These are phyloP conservation scores for Thermothelomyces thermophilus DNA, from an alignment of 2,329 filamentous ascomycete species.

Conservation along the genomic window DNA sequence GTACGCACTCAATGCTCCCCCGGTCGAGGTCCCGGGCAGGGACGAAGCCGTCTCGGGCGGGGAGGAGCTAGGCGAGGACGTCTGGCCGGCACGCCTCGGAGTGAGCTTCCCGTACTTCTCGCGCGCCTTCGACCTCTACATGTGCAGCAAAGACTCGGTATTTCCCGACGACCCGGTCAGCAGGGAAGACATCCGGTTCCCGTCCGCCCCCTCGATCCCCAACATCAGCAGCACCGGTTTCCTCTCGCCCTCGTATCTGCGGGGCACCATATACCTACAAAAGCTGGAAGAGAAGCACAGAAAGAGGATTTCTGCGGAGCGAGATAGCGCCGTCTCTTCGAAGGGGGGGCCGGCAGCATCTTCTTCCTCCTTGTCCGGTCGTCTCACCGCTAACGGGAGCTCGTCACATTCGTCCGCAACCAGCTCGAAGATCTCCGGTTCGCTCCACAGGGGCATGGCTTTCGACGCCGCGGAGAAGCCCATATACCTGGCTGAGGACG, in stretches of 20 bases:
- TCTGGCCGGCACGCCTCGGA: conserved; percentile 28
- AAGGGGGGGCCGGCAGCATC: conserved; percentile 1
- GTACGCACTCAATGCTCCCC: conserved; percentile 9
- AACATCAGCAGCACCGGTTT: conserved; percentile 42
- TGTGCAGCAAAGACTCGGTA: conserved; percentile 26
- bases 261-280: conserved; percentile 69
- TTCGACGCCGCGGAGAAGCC: conserved; percentile 79
- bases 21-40: conserved; percentile 13
- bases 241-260: conserved; percentile 80
- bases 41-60: conserved; percentile 4
- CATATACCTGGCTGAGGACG: conserved; percentile 41
- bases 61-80: not conserved
- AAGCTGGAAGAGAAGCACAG: conserved; percentile 65
- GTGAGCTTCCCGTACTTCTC: conserved; percentile 40
- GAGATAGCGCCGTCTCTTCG: conserved; percentile 36
- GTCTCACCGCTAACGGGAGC: conserved; percentile 11
- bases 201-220: conserved; percentile 1
- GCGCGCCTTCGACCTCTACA: conserved; percentile 47
- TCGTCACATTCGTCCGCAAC: conserved; percentile 7
- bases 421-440: conserved; percentile 50
- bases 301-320: conserved; percentile 48
- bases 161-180: conserved; percentile 8
- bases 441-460: conserved; percentile 66
- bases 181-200: conserved; percentile 20
- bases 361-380: not conserved